These are phyloP conservation scores for Ganoderma boninense DNA, from an alignment of 1,284 basidiomycete species.

Conservation along the genomic window DNA sequence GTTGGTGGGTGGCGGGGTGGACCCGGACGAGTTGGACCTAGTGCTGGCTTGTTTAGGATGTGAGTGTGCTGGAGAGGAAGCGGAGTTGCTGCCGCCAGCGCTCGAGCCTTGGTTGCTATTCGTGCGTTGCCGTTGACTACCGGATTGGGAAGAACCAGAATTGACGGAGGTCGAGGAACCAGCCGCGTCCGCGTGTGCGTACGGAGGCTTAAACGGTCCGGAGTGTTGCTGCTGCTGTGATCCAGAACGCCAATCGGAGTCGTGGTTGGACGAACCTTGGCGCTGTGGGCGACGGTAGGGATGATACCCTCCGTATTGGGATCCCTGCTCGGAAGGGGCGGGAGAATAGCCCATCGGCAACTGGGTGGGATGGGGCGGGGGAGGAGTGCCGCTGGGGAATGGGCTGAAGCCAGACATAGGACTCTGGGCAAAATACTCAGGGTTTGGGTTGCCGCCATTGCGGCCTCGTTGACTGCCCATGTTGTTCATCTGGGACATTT, in stretches of 20 bases:
- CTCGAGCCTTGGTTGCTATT: slow-evolving; percentile 56
- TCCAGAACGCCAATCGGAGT: slow-evolving; percentile 58
- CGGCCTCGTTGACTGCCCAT: slow-evolving; percentile 46
- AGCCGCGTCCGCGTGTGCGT: slow-evolving; percentile 78
- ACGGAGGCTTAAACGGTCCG: slow-evolving; percentile 65
- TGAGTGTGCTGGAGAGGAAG: slow-evolving; percentile 24
- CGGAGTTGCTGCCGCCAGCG: slow-evolving; percentile 31
- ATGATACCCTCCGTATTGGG: slow-evolving; percentile 73
- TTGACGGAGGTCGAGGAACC: slow-evolving; percentile 79
- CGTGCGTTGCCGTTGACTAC: slow-evolving; percentile 63
- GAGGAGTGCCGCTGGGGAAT: slow-evolving; percentile 75
- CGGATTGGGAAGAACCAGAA: slow-evolving; percentile 56
- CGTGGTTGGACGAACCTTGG: slow-evolving; percentile 47
- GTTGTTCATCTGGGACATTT: slow-evolving; percentile 48
- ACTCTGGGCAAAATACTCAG: slow-evolving; percentile 64
- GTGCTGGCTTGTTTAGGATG: slow-evolving; percentile 43
- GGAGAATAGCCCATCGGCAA: slow-evolving; percentile 48
- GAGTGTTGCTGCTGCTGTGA: slow-evolving; percentile 41
- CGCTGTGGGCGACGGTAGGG: slow-evolving; percentile 81
- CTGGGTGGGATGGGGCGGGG: slow-evolving; percentile 58
- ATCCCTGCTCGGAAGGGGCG: slow-evolving; percentile 44
- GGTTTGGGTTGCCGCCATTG: slow-evolving; percentile 44
- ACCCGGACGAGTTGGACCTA: slow-evolving; percentile 36
- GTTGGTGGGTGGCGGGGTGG: slow-evolving; percentile 37
- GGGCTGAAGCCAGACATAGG: slow-evolving; percentile 64